Conservation (phyloP, 805 yeast genomes). For the Danielozyma ontarioensis region DNA sequence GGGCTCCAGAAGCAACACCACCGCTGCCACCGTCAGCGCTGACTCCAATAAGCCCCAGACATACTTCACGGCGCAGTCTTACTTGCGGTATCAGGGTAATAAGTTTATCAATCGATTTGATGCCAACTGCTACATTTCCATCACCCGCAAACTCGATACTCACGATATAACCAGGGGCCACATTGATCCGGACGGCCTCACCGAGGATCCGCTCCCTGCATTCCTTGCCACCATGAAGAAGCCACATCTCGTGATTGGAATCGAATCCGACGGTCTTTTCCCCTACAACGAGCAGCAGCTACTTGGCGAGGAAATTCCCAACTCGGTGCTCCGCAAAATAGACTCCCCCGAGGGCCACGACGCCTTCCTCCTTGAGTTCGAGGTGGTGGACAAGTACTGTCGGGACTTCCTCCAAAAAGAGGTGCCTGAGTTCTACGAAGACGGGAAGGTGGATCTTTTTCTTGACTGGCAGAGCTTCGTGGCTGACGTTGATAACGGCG, state of each 20-base stretch:
- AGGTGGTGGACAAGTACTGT: slow-evolving; percentile 68
- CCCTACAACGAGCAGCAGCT: slow-evolving; percentile 88
- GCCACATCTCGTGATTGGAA: slow-evolving; percentile 85
- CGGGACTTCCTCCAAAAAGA: slow-evolving; percentile 56
- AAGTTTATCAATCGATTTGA: slow-evolving; percentile 88
- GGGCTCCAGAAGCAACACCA: slow-evolving; percentile 42
- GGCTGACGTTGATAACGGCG: slow-evolving; percentile 37
- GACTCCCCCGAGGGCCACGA: slow-evolving; percentile 97
- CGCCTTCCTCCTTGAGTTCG: slow-evolving; percentile 89
- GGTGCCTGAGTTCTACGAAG: slow-evolving; percentile 53
- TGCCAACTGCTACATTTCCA: slow-evolving; percentile 93
- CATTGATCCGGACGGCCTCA: slow-evolving; percentile 34
- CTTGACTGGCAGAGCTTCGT: slow-evolving; percentile 38
- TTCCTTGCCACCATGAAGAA: slow-evolving; percentile 58
- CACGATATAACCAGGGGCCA: slow-evolving; percentile 89
- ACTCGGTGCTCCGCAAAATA: slow-evolving; percentile 62
- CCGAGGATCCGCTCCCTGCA: slow-evolving; percentile 30
- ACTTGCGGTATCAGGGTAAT: slow-evolving; percentile 88
- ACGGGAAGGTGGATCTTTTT: slow-evolving; percentile 39
- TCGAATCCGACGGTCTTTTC: slow-evolving; percentile 87
- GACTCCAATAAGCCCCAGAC: slow-evolving; percentile 39
- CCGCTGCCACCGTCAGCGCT: slow-evolving; percentile 11
- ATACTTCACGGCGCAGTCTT: slow-evolving; percentile 92
- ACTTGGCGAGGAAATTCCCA: slow-evolving; percentile 69
- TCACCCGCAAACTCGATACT: slow-evolving; percentile 89